Percentiles rank a stretch among this genome's conserved stretches.
phyloP scores from a whole-genome alignment of 2,329 filamentous ascomycete species.

The Aphanocladium album region DNA sequence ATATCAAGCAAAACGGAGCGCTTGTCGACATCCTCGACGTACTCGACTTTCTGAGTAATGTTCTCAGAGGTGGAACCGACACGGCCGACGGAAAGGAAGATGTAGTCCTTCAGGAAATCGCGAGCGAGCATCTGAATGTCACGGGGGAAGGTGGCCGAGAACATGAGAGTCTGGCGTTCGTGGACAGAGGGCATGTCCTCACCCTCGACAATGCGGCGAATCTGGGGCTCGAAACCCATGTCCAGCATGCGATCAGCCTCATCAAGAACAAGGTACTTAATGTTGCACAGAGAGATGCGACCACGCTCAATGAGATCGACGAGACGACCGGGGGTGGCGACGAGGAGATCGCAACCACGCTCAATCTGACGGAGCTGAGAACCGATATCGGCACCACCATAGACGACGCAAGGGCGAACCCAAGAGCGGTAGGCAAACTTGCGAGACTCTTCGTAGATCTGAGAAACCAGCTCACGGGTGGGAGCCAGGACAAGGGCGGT shows the following conservation, averaged over 20 bases:
- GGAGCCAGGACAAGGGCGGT: constrained; percentile 94
- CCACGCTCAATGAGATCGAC: constrained; percentile 98
- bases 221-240: constrained; percentile 99
- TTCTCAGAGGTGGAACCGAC: constrained; percentile 99
- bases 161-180: constrained; percentile 97
- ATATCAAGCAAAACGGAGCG: constrained; percentile 96
- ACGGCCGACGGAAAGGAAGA: constrained; percentile 97
- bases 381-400: constrained; percentile 97
- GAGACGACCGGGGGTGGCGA: constrained; percentile 94
- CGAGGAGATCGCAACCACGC: constrained; percentile 91
- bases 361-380: constrained; percentile 98
- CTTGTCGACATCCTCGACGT: constrained; percentile 96
- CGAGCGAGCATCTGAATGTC: constrained; percentile 99
- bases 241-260: constrained; percentile 99
- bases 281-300: constrained; percentile 94
- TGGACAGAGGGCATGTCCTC: constrained; percentile 91
- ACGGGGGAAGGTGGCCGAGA: constrained; percentile 97
- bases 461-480: constrained; percentile 96
- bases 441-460: constrained; percentile 95
- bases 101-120: constrained; percentile 98
- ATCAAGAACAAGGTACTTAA: constrained; percentile 98
- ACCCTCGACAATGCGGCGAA: constrained; percentile 94
- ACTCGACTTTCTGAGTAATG: constrained; percentile 98
- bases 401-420: constrained; percentile 97
- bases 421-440: constrained; percentile 99